Evolutionary conservation across 2,329 filamentous ascomycete genomes (phyloP), one percentile per base, ranked within the genome.

Genomic region (Penicillium sp.): DNA sequence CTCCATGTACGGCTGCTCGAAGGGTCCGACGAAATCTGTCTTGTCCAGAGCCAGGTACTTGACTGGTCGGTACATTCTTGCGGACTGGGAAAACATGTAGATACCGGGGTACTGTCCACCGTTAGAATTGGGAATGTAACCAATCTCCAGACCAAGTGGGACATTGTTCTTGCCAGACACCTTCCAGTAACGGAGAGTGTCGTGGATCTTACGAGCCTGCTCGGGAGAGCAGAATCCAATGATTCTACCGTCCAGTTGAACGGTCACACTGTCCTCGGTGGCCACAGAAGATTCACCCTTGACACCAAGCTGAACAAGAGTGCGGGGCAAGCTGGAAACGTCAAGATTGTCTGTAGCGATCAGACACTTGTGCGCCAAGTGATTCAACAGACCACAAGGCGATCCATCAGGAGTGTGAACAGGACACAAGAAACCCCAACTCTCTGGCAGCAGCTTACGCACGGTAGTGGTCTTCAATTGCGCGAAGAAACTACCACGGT

Each of bases 1-100:
- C 48, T 92, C 92, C 93, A 99, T 97, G 80, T 95, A 98, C 0
- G 93, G 93, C 77, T 99, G 95, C 76, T 99, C 95, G 64, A 96
- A 90, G 0, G 95, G 90, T 10, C 95, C 95, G 33, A 99, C 90
- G 61, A 86, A 92, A 76, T 99, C 95, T 66, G 90, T 82, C 72
- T 90, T 91, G 58, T 91, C 90, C 4, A 96, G 82, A 4, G 93
- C 89, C 27, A 99, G 82, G 71, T 98, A 96, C 75, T 93, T 96
- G 67, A 96, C 91, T 1, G 93, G 93, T 58, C 95, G 84, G 57
- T 93, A 85, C 91, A 99, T 96, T 70, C 90, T 84, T 13, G 95
- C 86, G 4, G 91, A 83, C 52, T 90, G 85, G 2, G 93, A 95
- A 64, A 92, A 90, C 84, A 99, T 90, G 81, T 95, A 99, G 47